phyloP scores from a whole-genome alignment of 495 filamentous ascomycete genomes.

The Astrocystis sublimbata region DNA sequence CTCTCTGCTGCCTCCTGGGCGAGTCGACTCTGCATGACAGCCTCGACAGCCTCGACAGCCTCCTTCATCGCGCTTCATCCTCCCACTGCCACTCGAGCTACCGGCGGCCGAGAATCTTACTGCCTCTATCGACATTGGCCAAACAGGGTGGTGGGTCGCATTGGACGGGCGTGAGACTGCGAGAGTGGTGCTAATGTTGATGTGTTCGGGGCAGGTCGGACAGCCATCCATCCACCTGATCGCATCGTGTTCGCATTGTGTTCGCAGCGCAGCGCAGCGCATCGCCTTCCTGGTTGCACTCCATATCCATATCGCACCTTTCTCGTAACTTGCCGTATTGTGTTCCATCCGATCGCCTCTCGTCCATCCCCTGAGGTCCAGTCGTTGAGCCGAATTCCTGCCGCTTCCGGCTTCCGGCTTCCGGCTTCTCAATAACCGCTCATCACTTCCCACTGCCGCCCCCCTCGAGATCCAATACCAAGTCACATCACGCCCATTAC shows the following conservation, averaged over 20 bases:
- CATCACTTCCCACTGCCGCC: background rate
- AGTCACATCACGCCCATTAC: background rate
- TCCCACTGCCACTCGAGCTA: background rate
- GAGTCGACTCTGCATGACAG: background rate
- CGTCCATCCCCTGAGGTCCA: background rate
- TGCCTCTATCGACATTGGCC: background rate
- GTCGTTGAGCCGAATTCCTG: background rate
- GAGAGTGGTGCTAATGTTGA: slow-evolving; percentile 14
- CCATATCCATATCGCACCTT: too few relatives aligned
- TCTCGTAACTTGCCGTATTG: background rate
- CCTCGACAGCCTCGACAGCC: too few relatives aligned
- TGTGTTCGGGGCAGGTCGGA: slow-evolving; percentile 15
- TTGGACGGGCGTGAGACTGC: background rate
- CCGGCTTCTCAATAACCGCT: too few relatives aligned
- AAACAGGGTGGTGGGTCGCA: background rate
- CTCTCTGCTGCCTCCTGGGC: background rate
- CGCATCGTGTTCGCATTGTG: background rate
- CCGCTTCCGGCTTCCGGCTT: background rate
- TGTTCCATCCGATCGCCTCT: background rate
- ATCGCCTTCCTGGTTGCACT: background rate
- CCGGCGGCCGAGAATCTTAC: background rate
- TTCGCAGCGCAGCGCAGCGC: background rate
- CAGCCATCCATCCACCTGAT: background rate
- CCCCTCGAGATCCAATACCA: background rate
- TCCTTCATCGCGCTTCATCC: too few relatives aligned